A percentile compares a stretch with the other conserved stretches of the same genome.
Conservation (phyloP, 805 yeast species). For the Ogataea chonburiensis region DNA sequence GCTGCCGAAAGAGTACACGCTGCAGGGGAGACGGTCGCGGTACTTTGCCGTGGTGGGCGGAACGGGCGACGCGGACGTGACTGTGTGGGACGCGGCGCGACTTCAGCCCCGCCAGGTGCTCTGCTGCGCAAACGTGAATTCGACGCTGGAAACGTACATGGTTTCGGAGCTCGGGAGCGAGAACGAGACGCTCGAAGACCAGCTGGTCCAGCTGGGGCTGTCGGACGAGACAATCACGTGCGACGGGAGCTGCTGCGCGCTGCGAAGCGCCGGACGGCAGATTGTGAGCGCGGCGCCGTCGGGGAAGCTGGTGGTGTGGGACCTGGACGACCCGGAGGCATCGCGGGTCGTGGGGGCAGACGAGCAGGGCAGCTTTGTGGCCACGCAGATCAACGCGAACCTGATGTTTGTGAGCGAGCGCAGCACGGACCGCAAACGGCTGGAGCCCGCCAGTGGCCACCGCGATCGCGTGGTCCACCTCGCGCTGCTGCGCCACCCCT, state of each 20-base stretch:
- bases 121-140: slow-evolving; percentile 25
- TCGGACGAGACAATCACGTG: slow-evolving; percentile 12
- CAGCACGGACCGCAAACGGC: slow-evolving; percentile 8
- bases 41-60: slow-evolving; percentile 69
- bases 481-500: slow-evolving; percentile 46
- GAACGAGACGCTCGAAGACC: slow-evolving; percentile 24
- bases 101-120: slow-evolving; percentile 46
- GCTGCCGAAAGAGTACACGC: slow-evolving; percentile 41
- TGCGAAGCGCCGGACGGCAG: slow-evolving; percentile 14
- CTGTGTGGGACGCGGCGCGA: slow-evolving; percentile 74
- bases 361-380: slow-evolving; percentile 23
- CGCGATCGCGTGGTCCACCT: slow-evolving; percentile 52
- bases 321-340: slow-evolving; percentile 30
- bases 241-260: slow-evolving; percentile 29
- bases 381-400: slow-evolving; percentile 39
- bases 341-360: slow-evolving; percentile 33
- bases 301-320: slow-evolving; percentile 38
- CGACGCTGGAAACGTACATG: slow-evolving; percentile 28
- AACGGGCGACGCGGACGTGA: slow-evolving; percentile 52
- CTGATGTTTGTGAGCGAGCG: slow-evolving; percentile 43
- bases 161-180: slow-evolving; percentile 26
- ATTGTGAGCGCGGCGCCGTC: slow-evolving; percentile 21
- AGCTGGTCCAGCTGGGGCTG: slow-evolving; percentile 18
- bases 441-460: slow-evolving; percentile 30
- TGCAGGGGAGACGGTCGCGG: slow-evolving; percentile 37